Evolutionary conservation across 1,139 yeast genomes (phyloP), one percentile per base, ranked within the genome.

Genomic region (Blastobotrys persicus): DNA sequence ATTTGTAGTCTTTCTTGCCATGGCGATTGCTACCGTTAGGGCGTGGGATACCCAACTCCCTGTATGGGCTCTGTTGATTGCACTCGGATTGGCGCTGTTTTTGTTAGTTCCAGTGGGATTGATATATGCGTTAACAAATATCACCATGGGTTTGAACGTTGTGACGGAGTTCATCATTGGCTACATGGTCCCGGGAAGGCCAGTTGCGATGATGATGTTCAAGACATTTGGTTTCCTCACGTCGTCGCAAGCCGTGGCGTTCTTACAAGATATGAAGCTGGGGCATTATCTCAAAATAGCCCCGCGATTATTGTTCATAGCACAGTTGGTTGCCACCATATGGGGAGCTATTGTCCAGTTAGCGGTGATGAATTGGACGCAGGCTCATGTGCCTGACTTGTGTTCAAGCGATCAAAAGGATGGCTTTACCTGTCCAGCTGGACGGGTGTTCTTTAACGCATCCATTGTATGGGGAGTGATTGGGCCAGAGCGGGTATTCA

Each of bases 391-490:
- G 51, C 69, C 69, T 3, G 71, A 71, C 50, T 66, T 83, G 47
- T 84, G 89, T 69, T 57, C 60, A 1, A 57, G 71, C 2, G 58
- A 66, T 42, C 84, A 80, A 64, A 53, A 58, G 2, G 68, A 70
- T 31, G 67, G 68, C 26, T 79, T 77, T 59, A 68, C 77, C 1
- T 80, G 85, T 60, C 80, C 83, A 2, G 65, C 66, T 23, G 74
- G 75, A 7, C 68, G 67, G 28, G 76, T 75, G 1, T 79, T 75
- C 62, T 81, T 71, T 67, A 72, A 73, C 46, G 80, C 87, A 5
- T 75, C 82, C 2, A 75, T 83, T 34, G 71, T 79, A 42, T 83
- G 88, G 88, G 86, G 87, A 49, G 78, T 78, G 9, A 76, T 81
- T 56, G 86, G 85, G 1, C 83, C 85, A 1, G 66, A 71, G 55